A percentile compares a stretch with the other conserved stretches of the same genome.
These are phyloP conservation scores for Albugo candida DNA, from an alignment of 352 stramenopile genomes.

Conservation along the genomic window DNA sequence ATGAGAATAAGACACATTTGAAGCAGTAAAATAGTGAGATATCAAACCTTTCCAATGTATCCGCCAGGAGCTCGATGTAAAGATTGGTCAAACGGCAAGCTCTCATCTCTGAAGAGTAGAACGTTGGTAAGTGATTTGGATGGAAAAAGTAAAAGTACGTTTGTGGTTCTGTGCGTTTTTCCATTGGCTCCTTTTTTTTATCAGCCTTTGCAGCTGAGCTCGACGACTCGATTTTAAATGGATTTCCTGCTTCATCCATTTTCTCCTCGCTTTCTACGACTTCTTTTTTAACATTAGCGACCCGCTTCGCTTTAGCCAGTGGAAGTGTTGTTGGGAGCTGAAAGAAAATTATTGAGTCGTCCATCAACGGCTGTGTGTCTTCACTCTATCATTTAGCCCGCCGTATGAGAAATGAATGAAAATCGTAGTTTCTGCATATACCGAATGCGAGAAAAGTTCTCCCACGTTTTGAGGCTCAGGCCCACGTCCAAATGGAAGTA, in stretches of 20 bases:
- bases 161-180: not conserved
- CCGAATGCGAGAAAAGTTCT: slow-evolving; percentile 39
- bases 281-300: slow-evolving; percentile 7
- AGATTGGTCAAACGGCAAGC: slow-evolving; percentile 41
- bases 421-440: not conserved
- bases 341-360: slow-evolving; percentile 67
- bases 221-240: slow-evolving; percentile 8
- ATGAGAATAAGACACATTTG: not conserved
- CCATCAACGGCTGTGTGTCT: slow-evolving; percentile 29
- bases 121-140: not conserved
- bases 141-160: too few species aligned
- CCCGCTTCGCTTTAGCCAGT: slow-evolving; percentile 25
- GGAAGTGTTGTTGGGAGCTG: slow-evolving; percentile 70
- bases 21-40: not conserved
- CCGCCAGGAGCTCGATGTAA: slow-evolving; percentile 44
- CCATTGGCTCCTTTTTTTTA: slow-evolving; percentile 11
- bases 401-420: not conserved
- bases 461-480: slow-evolving; percentile 38
- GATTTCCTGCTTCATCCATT: slow-evolving; percentile 14
- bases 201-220: slow-evolving; percentile 5
- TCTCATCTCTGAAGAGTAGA: slow-evolving; percentile 17
- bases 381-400: too few species aligned
- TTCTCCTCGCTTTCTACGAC: slow-evolving; percentile 11
- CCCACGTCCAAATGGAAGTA: slow-evolving; percentile 37
- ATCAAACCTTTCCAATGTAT: slow-evolving; percentile 58